Evolutionary conservation across 352 stramenopile species (phyloP).

Genomic region (Phytophthora europaea): DNA sequence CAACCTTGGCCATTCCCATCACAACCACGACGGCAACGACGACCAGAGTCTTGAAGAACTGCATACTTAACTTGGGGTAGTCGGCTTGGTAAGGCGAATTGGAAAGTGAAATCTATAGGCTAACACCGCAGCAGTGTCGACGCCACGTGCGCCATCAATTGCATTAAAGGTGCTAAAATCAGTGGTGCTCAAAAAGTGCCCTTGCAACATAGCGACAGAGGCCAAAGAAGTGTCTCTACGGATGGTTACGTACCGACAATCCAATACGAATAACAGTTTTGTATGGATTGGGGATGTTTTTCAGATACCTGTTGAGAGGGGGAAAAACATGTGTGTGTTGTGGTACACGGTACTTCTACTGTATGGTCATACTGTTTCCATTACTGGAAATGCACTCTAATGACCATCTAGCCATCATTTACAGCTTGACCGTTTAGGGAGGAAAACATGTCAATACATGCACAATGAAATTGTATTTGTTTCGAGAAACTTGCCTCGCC

Average conservation of each 20-base stretch:
- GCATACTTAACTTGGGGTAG: not conserved
- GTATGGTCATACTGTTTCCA: no score
- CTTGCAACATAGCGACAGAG: not conserved
- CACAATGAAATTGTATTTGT: not conserved
- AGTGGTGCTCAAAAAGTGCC: not conserved
- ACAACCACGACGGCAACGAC: not conserved
- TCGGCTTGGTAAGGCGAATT: not conserved
- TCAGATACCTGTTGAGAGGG: not conserved
- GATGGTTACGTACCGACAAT: not conserved
- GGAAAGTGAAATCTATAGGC: not conserved
- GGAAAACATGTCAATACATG: not conserved
- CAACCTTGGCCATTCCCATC: not conserved
- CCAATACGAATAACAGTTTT: not conserved
- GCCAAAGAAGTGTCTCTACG: not conserved
- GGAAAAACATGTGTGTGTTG: not conserved
- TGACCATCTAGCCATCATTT: no score
- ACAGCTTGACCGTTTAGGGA: not conserved
- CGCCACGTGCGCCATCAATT: no score
- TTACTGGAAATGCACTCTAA: no score
- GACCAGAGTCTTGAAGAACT: not conserved
- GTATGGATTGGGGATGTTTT: not conserved
- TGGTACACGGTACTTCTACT: no score
- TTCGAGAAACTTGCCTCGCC: not conserved
- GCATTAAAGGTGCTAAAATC: not conserved
- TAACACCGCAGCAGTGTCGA: no score